A percentile compares a stretch with the other conserved stretches of the same genome.
Conservation (phyloP, 176 grass and related monocot species). For the Cocos nucifera region DNA sequence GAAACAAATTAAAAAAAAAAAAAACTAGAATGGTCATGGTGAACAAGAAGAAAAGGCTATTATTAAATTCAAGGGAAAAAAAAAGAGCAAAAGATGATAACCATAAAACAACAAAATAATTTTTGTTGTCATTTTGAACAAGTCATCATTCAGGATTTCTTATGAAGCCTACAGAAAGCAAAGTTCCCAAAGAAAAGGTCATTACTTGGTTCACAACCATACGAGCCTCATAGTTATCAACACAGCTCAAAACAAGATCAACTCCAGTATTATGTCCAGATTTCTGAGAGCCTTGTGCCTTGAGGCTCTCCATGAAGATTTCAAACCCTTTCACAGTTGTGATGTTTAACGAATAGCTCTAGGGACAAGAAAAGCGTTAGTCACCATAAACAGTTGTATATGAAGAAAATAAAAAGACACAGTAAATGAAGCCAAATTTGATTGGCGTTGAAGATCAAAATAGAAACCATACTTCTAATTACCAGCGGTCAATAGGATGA, state of each 20-base stretch:
- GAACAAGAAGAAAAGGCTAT: too few species aligned
- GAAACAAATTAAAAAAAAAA: too few species aligned
- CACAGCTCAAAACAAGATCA: conserved; percentile 95
- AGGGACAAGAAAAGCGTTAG: conserved; percentile 3
- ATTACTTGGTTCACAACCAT: conserved; percentile 95
- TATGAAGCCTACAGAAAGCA: background rate
- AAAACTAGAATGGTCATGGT: too few species aligned
- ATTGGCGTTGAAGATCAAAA: too few species aligned
- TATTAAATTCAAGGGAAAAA: too few species aligned
- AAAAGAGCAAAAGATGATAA: background rate
- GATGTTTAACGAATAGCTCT: conserved; percentile 97
- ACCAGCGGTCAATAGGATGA: too few species aligned
- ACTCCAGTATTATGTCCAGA: conserved; percentile 38
- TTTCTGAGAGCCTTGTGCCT: conserved; percentile 27
- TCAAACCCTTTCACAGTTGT: conserved; percentile 94
- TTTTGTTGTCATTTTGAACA: conserved; percentile 3
- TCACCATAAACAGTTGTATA: background rate
- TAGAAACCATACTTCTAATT: too few species aligned
- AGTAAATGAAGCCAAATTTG: too few species aligned
- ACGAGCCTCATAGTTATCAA: conserved; percentile 98
- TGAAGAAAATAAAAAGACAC: too few species aligned
- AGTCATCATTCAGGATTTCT: background rate
- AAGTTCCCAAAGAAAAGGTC: too few species aligned
- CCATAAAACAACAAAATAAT: background rate
- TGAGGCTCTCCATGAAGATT: conserved; percentile 70